These are phyloP conservation scores for Sporothrix pseudoabietina DNA, from an alignment of 2,329 filamentous ascomycete species.

Conservation along the genomic window DNA sequence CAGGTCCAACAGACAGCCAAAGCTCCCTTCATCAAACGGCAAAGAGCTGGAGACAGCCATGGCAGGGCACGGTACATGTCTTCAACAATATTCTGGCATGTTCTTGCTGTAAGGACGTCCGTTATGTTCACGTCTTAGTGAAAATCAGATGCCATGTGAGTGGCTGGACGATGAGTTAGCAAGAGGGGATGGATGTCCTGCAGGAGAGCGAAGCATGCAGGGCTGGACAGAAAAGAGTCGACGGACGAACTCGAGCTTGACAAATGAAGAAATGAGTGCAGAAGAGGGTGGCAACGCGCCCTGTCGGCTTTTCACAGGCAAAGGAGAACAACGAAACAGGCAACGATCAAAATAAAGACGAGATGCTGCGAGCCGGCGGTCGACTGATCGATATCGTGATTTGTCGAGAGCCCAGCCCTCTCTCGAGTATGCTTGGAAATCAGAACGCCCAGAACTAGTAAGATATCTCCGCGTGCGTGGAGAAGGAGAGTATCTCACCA, in stretches of 20 bases:
- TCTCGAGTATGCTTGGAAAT: background rate
- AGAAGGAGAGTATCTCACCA: background rate
- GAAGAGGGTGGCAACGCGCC: slow-evolving; percentile 10
- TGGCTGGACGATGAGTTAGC: background rate
- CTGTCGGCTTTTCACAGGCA: slow-evolving; percentile 1
- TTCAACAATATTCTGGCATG: background rate
- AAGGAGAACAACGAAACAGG: background rate
- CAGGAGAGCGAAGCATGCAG: background rate
- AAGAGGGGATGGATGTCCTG: background rate
- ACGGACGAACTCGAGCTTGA: background rate
- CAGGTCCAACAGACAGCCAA: background rate
- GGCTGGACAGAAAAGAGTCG: background rate
- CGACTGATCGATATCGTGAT: slow-evolving; percentile 1
- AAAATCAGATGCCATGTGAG: background rate
- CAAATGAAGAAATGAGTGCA: background rate
- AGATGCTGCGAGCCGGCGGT: background rate
- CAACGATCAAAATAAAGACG: background rate
- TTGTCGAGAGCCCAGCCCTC: background rate
- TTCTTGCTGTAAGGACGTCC: background rate
- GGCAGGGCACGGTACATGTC: background rate
- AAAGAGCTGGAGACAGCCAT: background rate
- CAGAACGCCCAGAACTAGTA: background rate
- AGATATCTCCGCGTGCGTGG: background rate
- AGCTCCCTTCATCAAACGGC: background rate
- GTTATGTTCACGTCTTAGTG: background rate